Evolutionary conservation across 73 alveolate species (phyloP).

Genomic region (Stentor roeselii): DNA sequence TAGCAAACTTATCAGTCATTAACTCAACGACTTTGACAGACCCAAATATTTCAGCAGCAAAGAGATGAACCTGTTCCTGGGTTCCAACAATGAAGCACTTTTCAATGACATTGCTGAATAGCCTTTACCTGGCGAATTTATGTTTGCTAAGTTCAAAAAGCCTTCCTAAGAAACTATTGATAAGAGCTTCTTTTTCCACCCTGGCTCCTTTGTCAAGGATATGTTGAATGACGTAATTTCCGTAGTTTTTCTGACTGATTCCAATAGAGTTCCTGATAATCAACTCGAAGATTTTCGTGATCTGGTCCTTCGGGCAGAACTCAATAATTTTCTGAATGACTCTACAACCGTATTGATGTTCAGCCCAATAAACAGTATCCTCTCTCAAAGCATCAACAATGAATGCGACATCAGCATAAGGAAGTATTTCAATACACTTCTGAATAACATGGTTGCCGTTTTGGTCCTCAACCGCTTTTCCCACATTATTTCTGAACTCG

Average conservation of each 20-base stretch:
- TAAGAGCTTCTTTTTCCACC: constrained; percentile 59
- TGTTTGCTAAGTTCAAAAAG: constrained; percentile 54
- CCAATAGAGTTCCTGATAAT: constrained; percentile 15
- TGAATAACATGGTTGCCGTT: constrained; percentile 96
- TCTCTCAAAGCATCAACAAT: constrained; percentile 70
- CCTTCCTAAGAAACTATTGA: constrained; percentile 52
- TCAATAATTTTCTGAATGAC: constrained; percentile 88
- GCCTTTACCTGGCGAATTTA: constrained; percentile 72
- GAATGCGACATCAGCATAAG: constrained; percentile 53
- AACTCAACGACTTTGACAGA: neutral
- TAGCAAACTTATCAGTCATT: constrained; percentile 25
- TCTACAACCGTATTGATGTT: constrained; percentile 92
- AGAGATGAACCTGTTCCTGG: constrained; percentile 33
- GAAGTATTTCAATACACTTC: constrained; percentile 81
- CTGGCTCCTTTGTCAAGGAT: constrained; percentile 78
- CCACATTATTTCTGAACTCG: constrained; percentile 62
- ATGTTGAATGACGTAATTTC: constrained; percentile 91
- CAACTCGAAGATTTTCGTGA: neutral
- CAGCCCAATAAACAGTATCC: constrained; percentile 59
- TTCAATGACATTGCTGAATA: constrained; percentile 76
- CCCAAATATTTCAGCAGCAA: constrained; percentile 19
- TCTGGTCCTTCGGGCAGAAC: constrained; percentile 42
- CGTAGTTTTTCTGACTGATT: constrained; percentile 48
- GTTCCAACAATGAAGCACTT: constrained; percentile 63
- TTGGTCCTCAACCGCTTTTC: constrained; percentile 82